Percentiles rank a stretch among this genome's conserved stretches.
phyloP scores from a whole-genome alignment of 164 flowering plant genomes.

The Warburgia ugandensis region DNA sequence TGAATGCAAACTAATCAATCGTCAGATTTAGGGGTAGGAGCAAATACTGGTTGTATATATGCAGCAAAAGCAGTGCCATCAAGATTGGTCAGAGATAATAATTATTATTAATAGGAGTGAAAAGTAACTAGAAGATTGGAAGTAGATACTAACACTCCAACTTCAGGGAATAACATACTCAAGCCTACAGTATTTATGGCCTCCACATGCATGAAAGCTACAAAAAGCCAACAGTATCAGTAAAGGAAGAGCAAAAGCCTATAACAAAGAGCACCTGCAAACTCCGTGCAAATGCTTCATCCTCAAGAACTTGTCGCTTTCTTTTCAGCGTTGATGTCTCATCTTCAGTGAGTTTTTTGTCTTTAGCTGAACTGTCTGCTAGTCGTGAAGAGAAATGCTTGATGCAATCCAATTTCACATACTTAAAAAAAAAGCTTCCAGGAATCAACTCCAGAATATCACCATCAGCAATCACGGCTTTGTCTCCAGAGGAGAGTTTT shows the following conservation, averaged over 20 bases:
- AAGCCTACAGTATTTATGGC: neutral
- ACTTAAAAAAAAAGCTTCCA: conserved; percentile 64
- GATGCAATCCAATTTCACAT: conserved; percentile 13
- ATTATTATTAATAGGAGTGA: no score
- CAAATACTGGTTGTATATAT: no score
- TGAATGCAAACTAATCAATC: no score
- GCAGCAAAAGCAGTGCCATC: no score
- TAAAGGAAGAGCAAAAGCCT: neutral
- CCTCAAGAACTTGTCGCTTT: conserved; percentile 31
- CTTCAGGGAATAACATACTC: no score
- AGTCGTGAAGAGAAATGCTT: conserved; percentile 11
- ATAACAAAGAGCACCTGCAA: conserved; percentile 23
- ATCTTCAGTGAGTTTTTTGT: conserved; percentile 9
- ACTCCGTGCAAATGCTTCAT: conserved; percentile 28
- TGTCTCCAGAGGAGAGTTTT: conserved; percentile 47
- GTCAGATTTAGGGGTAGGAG: no score
- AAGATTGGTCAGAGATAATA: no score
- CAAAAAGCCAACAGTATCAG: neutral
- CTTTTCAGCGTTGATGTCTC: conserved; percentile 34
- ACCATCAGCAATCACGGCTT: conserved; percentile 32
- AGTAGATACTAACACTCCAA: no score
- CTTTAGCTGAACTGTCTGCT: conserved; percentile 17
- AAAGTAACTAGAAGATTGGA: no score
- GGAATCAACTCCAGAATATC: conserved; percentile 88
- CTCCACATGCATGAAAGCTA: neutral